These are phyloP conservation scores for Pelargonium australe DNA, from an alignment of 441 rosid genomes.

Conservation along the genomic window DNA sequence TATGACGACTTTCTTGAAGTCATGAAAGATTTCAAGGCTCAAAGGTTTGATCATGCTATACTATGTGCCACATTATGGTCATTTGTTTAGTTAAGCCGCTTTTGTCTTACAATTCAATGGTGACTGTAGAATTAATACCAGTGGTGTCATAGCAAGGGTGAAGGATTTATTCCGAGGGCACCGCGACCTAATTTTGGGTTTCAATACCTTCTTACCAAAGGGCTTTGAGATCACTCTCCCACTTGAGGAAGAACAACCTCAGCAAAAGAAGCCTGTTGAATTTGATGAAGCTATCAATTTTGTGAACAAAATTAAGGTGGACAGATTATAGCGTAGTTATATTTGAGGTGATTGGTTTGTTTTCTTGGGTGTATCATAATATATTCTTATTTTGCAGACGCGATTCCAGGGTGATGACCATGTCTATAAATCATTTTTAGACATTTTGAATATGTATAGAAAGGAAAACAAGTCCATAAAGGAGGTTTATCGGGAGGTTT, in stretches of 20 bases:
- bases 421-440: slow-evolving; percentile 87
- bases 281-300: slow-evolving; percentile 95
- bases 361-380: slow-evolving; percentile 16
- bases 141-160: slow-evolving; percentile 87
- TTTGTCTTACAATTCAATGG: slow-evolving; percentile 18
- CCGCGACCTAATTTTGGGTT: slow-evolving; percentile 83
- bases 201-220: slow-evolving; percentile 95
- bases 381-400: slow-evolving; percentile 47
- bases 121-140: slow-evolving; percentile 70
- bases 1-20: slow-evolving; percentile 96
- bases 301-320: slow-evolving; percentile 97
- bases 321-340: slow-evolving; percentile 10
- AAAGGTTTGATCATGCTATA: slow-evolving; percentile 49
- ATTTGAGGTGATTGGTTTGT: slow-evolving; percentile 11
- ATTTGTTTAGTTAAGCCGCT: slow-evolving; percentile 5
- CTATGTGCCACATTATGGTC: slow-evolving; percentile 1
- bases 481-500: slow-evolving; percentile 91
- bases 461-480: slow-evolving; percentile 86
- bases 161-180: slow-evolving; percentile 92
- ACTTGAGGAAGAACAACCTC: slow-evolving; percentile 68
- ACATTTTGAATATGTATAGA: slow-evolving; percentile 92
- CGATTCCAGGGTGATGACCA: slow-evolving; percentile 95
- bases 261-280: slow-evolving; percentile 88
- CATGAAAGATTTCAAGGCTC: slow-evolving; percentile 96
- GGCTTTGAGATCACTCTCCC: slow-evolving; percentile 87